Percentiles rank a stretch among this genome's conserved stretches.
Conservation (phyloP, 2,329 filamentous ascomycete species). For the Tolypocladium album region DNA sequence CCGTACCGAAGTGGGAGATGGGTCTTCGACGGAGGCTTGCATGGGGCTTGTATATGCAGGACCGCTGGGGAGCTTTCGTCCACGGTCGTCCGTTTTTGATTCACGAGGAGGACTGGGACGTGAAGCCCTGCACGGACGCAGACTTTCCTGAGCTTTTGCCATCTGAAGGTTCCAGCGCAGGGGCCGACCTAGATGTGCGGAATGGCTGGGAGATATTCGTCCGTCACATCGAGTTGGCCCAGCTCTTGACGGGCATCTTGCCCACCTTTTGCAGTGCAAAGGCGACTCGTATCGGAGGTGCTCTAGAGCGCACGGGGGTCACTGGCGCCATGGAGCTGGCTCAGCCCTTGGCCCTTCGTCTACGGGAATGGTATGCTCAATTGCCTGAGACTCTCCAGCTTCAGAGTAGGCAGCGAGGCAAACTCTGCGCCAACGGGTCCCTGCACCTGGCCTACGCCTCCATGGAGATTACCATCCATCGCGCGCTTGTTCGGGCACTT, state of each 20-base stretch:
- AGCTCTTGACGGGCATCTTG: conserved; percentile 39
- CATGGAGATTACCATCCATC: conserved; percentile 39
- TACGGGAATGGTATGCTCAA: conserved; percentile 33
- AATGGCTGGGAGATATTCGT: conserved; percentile 37
- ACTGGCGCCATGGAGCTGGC: conserved; percentile 21
- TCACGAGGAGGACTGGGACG: conserved; percentile 41
- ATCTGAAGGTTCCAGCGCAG: conserved; percentile 22
- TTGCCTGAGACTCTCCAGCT: conserved; percentile 34
- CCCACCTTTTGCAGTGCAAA: conserved; percentile 33
- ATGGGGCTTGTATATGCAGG: conserved; percentile 57
- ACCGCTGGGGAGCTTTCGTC: conserved; percentile 49
- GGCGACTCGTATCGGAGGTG: conserved; percentile 17
- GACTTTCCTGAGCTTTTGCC: conserved; percentile 28
- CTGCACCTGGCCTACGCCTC: conserved; percentile 40
- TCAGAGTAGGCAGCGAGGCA: conserved; percentile 27
- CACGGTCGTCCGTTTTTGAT: conserved; percentile 48
- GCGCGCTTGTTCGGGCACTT: conserved; percentile 34
- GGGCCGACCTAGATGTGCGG: conserved; percentile 30
- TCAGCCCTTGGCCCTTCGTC: conserved; percentile 19
- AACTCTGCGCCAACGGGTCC: conserved; percentile 30
- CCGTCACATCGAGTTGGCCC: conserved; percentile 37
- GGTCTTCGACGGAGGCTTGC: conserved; percentile 49
- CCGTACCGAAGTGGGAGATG: conserved; percentile 52
- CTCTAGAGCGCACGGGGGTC: conserved; percentile 19
- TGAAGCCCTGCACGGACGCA: conserved; percentile 22